Evolutionary conservation across 1,139 yeast species (phyloP).

Genomic region (Taiozyma sp.): DNA sequence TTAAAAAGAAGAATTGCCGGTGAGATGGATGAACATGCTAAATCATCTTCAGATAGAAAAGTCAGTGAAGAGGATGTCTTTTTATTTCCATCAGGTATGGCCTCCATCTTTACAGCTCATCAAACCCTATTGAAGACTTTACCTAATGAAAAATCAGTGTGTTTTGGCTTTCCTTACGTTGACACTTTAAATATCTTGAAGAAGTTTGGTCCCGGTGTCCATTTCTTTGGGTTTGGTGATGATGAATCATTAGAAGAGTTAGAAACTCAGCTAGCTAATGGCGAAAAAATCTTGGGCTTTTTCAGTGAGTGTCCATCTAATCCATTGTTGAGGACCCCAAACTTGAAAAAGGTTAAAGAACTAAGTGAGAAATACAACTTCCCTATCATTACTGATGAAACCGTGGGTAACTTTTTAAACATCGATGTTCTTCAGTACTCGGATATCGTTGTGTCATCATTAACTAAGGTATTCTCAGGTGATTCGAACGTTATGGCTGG

Average conservation of each 20-base stretch:
- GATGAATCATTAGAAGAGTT: conserved; percentile 62
- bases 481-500: conserved; percentile 97
- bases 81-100: conserved; percentile 89
- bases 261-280: conserved; percentile 53
- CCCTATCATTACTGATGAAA: conserved; percentile 84
- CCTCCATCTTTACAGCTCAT: conserved; percentile 82
- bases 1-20: conserved; percentile 73
- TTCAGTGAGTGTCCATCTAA: conserved; percentile 95
- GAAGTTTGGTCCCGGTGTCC: conserved; percentile 87
- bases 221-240: conserved; percentile 82
- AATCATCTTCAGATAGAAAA: conserved; percentile 8
- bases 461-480: conserved; percentile 91
- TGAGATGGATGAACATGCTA: conserved; percentile 34
- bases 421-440: conserved; percentile 76
- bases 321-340: conserved; percentile 81
- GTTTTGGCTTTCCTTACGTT: conserved; percentile 93
- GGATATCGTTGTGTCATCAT: conserved; percentile 80
- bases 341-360: conserved; percentile 54
- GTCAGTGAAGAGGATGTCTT: conserved; percentile 51
- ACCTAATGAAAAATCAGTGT: conserved; percentile 63
- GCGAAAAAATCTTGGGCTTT: conserved; percentile 59
- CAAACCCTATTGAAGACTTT: conserved; percentile 45
- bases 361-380: conserved; percentile 69
- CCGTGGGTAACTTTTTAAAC: conserved; percentile 86
- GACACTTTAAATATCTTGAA: conserved; percentile 82